phyloP scores from a whole-genome alignment of 441 rosid genomes.

The Erodium moschatum region DNA sequence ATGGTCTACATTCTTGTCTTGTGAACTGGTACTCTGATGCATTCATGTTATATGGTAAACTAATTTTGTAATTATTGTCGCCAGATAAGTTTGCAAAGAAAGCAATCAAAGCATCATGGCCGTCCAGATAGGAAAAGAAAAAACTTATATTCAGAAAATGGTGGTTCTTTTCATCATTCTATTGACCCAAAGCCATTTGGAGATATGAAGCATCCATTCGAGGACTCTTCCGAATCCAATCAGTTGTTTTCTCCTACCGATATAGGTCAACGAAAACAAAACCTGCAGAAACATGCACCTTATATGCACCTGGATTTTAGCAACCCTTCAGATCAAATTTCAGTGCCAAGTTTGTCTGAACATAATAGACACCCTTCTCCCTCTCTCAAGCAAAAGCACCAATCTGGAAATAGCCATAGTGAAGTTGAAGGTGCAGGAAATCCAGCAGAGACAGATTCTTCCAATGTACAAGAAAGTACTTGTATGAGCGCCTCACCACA shows the following conservation, averaged over 20 bases:
- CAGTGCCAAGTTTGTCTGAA: slow-evolving; percentile 45
- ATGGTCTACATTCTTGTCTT: background rate
- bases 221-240: slow-evolving; percentile 19
- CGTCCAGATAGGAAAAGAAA: slow-evolving; percentile 39
- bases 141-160: slow-evolving; percentile 31
- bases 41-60: background rate
- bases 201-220: slow-evolving; percentile 23
- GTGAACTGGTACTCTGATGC: background rate
- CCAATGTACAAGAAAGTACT: slow-evolving; percentile 50
- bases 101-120: slow-evolving; percentile 34
- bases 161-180: slow-evolving; percentile 32
- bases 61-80: slow-evolving; percentile 19
- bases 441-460: slow-evolving; percentile 41
- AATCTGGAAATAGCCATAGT: slow-evolving; percentile 29
- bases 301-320: slow-evolving; percentile 27
- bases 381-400: slow-evolving; percentile 31
- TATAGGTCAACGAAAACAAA: slow-evolving; percentile 25
- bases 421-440: slow-evolving; percentile 34
- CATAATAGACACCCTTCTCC: slow-evolving; percentile 37
- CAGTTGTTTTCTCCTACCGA: slow-evolving; percentile 28
- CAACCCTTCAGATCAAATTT: slow-evolving; percentile 39
- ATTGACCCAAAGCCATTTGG: slow-evolving; percentile 30
- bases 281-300: slow-evolving; percentile 21
- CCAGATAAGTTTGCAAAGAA: slow-evolving; percentile 40
- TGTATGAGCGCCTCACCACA: slow-evolving; percentile 61